Conservation (phyloP, 441 rosid genomes). For the Syzygium syzygioides region DNA sequence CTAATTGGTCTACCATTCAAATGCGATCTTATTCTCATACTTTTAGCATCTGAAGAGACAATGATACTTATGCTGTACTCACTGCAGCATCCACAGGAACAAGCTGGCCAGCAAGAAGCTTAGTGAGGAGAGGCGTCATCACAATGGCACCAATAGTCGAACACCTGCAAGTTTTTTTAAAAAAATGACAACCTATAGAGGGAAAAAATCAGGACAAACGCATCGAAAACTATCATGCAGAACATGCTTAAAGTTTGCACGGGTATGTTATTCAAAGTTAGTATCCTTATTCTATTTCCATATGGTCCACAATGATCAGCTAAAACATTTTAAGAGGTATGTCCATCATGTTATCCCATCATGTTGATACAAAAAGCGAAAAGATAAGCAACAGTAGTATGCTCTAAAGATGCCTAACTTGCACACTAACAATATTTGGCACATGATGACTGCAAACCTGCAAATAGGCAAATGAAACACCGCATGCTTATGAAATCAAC, state of each 20-base stretch:
- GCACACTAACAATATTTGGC: not conserved
- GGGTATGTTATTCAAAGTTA: not conserved
- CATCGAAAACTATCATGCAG: not conserved
- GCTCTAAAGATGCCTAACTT: not conserved
- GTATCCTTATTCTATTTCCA: not conserved
- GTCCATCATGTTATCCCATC: not conserved
- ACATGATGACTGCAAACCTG: not conserved
- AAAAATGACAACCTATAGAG: not conserved
- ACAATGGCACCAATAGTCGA: conserved; percentile 93
- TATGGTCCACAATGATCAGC: not conserved
- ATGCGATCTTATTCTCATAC: not conserved
- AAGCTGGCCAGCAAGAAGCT: conserved; percentile 98
- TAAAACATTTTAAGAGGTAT: not conserved
- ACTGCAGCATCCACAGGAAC: conserved; percentile 97
- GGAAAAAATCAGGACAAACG: not conserved
- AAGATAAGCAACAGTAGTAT: not conserved
- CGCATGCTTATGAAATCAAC: not conserved
- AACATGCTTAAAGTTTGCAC: not conserved
- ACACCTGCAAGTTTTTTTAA: conserved; percentile 43
- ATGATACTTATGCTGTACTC: conserved; percentile 18
- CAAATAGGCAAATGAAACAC: not conserved
- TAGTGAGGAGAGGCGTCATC: conserved; percentile 96
- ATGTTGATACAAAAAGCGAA: not conserved
- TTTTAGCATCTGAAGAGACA: not conserved
- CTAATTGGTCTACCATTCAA: not conserved